Conservation (phyloP, 495 filamentous ascomycete species). For the Tuber aestivum region DNA sequence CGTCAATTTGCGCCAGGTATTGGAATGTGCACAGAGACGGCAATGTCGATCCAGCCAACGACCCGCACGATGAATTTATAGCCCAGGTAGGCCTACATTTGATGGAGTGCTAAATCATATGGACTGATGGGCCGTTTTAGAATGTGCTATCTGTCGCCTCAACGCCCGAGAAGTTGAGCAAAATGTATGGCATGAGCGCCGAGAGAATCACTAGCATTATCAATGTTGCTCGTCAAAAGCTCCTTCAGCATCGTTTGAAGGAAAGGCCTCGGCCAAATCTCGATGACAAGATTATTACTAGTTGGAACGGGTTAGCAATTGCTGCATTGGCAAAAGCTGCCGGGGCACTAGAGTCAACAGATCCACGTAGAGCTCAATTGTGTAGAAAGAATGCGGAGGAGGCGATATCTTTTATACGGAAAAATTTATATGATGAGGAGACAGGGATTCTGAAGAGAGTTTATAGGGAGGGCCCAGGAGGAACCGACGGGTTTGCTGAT, state of each 20-base stretch:
- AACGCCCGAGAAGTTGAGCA: conserved; percentile 62
- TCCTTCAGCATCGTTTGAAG: conserved; percentile 66
- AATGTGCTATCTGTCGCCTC: conserved; percentile 57
- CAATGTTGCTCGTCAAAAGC: conserved; percentile 58
- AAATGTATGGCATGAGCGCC: conserved; percentile 69
- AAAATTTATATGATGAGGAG: conserved; percentile 64
- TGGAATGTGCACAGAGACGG: conserved; percentile 83
- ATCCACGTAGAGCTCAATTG: conserved; percentile 52
- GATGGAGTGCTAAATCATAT: conserved; percentile 43
- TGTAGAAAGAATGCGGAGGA: conserved; percentile 62
- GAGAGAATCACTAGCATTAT: conserved; percentile 70
- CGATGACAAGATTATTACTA: conserved; percentile 85
- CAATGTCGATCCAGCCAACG: conserved; percentile 76
- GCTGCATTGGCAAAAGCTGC: conserved; percentile 69
- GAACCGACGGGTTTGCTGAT: conserved; percentile 77
- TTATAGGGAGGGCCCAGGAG: conserved; percentile 65
- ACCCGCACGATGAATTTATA: conserved; percentile 89
- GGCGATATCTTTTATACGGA: conserved; percentile 68
- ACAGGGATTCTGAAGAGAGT: conserved; percentile 65
- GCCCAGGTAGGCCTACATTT: conserved; percentile 58
- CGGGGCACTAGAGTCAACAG: conserved; percentile 58
- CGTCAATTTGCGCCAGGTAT: conserved; percentile 70
- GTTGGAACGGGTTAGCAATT: conserved; percentile 88
- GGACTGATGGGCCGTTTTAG: conserved; percentile 32
- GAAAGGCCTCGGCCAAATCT: conserved; percentile 72